These are phyloP conservation scores for Aspergillus amoenus DNA, from an alignment of 2,329 filamentous ascomycete species.

Conservation along the genomic window DNA sequence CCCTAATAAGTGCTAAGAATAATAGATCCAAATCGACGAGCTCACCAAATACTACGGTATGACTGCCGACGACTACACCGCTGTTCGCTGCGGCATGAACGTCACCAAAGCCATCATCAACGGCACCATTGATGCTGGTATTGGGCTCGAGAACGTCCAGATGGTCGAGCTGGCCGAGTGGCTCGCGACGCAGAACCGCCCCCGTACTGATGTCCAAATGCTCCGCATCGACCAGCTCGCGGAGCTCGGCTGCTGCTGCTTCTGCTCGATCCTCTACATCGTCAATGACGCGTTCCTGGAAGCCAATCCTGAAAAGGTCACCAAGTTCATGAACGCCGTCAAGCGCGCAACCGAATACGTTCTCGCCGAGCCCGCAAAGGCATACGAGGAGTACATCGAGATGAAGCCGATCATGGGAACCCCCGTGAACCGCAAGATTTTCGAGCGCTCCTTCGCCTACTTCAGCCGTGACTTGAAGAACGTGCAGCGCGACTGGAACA, in stretches of 20 bases:
- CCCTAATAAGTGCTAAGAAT: neutral
- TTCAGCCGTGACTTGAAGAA: conserved; percentile 75
- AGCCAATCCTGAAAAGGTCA: conserved; percentile 65
- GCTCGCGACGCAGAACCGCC: conserved; percentile 63
- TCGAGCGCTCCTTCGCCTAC: conserved; percentile 75
- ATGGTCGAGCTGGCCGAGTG: conserved; percentile 81
- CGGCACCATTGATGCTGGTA: conserved; percentile 71
- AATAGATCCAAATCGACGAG: conserved; percentile 75
- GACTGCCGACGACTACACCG: conserved; percentile 70
- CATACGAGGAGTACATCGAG: conserved; percentile 68
- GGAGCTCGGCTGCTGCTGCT: conserved; percentile 79
- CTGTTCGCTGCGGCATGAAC: conserved; percentile 78
- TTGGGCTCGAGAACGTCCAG: conserved; percentile 78
- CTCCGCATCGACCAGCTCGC: conserved; percentile 78
- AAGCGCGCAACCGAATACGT: conserved; percentile 75
- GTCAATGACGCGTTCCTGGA: conserved; percentile 70
- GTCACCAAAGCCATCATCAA: conserved; percentile 73
- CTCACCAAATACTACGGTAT: conserved; percentile 76
- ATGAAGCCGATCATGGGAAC: conserved; percentile 71
- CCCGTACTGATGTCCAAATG: conserved; percentile 71
- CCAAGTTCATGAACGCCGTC: conserved; percentile 68
- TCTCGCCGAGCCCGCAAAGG: conserved; percentile 59
- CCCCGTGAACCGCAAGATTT: conserved; percentile 72
- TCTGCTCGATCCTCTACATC: conserved; percentile 79
- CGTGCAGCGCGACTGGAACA: conserved; percentile 70